Conservation (phyloP, 1,284 basidiomycete species). For the Apiotrichum akiyoshidainum region DNA sequence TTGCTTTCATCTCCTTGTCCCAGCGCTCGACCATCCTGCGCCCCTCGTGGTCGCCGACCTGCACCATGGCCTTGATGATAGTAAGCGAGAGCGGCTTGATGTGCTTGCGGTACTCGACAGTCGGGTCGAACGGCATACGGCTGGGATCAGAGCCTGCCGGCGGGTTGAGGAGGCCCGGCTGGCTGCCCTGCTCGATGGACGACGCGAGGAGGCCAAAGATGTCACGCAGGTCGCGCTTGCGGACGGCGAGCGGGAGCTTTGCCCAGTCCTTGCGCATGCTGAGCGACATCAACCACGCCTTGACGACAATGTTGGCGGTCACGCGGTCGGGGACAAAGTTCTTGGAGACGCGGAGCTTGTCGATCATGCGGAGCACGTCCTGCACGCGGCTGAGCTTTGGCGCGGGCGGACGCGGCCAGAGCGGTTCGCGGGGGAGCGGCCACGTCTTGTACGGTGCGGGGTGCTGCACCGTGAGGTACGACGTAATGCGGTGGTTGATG, state of each 20-base stretch:
- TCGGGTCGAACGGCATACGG: slow-evolving; percentile 2
- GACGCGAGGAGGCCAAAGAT: slow-evolving; percentile 19
- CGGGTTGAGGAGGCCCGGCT: background rate
- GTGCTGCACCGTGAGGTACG: slow-evolving; percentile 13
- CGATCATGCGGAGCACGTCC: slow-evolving; percentile 30
- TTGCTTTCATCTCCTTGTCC: slow-evolving; percentile 8
- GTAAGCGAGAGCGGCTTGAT: slow-evolving; percentile 35
- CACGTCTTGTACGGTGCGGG: slow-evolving; percentile 2
- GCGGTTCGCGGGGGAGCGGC: background rate
- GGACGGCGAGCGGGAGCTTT: background rate
- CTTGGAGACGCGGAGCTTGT: slow-evolving; percentile 26
- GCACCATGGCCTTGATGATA: slow-evolving; percentile 26
- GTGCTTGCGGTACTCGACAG: slow-evolving; percentile 23
- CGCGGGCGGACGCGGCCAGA: background rate
- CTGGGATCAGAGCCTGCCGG: background rate
- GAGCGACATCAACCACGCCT: slow-evolving; percentile 34
- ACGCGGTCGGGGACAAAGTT: slow-evolving; percentile 42
- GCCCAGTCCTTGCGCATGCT: slow-evolving; percentile 4
- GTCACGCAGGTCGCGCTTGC: slow-evolving; percentile 14
- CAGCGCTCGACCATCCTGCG: slow-evolving; percentile 21
- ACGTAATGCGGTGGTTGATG: slow-evolving; percentile 15
- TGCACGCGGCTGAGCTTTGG: slow-evolving; percentile 30
- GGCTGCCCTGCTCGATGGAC: slow-evolving; percentile 11
- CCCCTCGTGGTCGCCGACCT: slow-evolving; percentile 29
- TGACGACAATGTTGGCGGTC: slow-evolving; percentile 42